Percentiles rank a stretch among this genome's conserved stretches.
Conservation (phyloP, 768 basidiomycete genomes). For the Tulasnella sp. region DNA sequence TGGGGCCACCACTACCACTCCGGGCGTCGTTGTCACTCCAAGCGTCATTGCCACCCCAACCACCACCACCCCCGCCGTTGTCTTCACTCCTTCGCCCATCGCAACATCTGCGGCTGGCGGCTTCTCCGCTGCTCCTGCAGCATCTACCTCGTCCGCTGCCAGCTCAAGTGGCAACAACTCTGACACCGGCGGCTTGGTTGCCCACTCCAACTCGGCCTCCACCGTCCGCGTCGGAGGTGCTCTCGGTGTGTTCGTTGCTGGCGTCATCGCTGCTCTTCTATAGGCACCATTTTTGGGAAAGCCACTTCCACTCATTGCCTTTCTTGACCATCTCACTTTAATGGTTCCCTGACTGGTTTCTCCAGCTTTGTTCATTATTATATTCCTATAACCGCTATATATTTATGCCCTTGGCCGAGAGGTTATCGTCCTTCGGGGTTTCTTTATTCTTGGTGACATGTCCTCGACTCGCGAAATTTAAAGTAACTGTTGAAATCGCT, state of each 20-base stretch:
- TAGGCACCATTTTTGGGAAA: neutral
- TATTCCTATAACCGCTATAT: neutral
- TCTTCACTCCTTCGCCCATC: neutral
- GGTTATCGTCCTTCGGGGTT: neutral
- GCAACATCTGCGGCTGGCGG: neutral
- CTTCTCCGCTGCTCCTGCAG: neutral
- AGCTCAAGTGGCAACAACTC: neutral
- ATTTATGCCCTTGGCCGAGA: conserved; percentile 1
- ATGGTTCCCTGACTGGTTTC: neutral
- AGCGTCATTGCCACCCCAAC: conserved; percentile 3
- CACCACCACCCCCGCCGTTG: neutral
- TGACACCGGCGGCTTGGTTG: neutral
- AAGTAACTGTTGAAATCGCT: no score
- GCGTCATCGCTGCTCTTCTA: neutral
- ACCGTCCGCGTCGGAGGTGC: neutral
- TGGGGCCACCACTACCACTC: neutral
- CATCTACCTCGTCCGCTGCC: neutral
- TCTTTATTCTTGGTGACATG: neutral
- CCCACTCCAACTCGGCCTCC: neutral
- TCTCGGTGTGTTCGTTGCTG: neutral
- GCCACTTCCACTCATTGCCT: neutral
- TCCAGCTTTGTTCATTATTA: neutral
- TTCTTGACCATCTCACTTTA: neutral
- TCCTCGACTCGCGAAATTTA: neutral
- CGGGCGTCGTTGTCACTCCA: neutral